These are phyloP conservation scores for Sequoiadendron giganteum DNA, from an alignment of 75 land plant genomes.

Conservation along the genomic window DNA sequence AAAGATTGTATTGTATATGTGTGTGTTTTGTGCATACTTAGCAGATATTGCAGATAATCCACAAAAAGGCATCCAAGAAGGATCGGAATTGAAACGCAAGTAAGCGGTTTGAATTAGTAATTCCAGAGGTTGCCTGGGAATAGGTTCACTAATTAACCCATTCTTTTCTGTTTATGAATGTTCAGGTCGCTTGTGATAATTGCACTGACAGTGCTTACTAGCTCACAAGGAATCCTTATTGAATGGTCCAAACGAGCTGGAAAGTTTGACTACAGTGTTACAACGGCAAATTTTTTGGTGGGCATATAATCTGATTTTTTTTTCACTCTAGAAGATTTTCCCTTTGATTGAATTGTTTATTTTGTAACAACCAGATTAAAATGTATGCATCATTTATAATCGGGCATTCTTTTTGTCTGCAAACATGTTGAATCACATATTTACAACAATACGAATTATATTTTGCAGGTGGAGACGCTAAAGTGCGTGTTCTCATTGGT, in stretches of 20 bases:
- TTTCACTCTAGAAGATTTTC: background rate
- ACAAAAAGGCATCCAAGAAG: conserved; percentile 14
- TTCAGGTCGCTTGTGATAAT: conserved; percentile 67
- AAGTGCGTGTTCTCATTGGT: conserved; percentile 79
- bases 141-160: background rate
- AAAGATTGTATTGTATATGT: background rate
- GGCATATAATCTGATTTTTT: conserved; percentile 9
- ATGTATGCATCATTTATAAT: background rate
- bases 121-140: background rate
- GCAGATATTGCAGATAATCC: conserved; percentile 12
- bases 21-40: conserved; percentile 1
- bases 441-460: background rate
- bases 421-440: background rate
- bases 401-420: background rate
- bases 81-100: conserved; percentile 58
- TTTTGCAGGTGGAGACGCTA: conserved; percentile 67
- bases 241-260: conserved; percentile 90
- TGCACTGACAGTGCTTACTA: conserved; percentile 85
- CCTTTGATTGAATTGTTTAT: background rate
- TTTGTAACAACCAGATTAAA: background rate
- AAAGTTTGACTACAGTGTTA: conserved; percentile 85
- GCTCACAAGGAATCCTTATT: conserved; percentile 86
- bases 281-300: conserved; percentile 82
- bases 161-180: background rate
- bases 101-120: conserved; percentile 14